Evolutionary conservation across 257 asterid genomes (phyloP).

Genomic region (Solanum chaucha): DNA sequence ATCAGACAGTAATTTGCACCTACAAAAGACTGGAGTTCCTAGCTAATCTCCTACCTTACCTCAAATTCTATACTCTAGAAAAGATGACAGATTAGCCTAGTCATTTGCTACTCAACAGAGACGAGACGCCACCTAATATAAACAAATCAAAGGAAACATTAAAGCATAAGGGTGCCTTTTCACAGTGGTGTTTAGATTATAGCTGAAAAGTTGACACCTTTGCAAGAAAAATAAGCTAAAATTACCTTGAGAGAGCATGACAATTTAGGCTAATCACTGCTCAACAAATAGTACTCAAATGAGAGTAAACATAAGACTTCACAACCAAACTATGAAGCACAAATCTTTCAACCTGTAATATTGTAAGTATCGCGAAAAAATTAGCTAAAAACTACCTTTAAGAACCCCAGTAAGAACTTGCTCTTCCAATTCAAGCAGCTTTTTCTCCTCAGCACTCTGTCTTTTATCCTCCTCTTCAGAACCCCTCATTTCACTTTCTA

Average conservation of each 20-base stretch:
- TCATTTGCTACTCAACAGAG: not conserved
- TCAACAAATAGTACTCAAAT: not conserved
- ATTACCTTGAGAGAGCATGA: not conserved
- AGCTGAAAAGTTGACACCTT: not conserved
- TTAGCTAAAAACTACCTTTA: constrained; percentile 29
- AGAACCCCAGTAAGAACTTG: constrained; percentile 41
- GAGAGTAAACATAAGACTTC: no score
- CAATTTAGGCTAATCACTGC: not conserved
- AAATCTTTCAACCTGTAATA: not conserved
- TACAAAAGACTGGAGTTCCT: not conserved
- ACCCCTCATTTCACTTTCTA: constrained; percentile 9
- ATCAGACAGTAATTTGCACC: not conserved
- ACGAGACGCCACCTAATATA: not conserved
- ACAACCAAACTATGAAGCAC: not conserved
- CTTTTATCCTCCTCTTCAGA: constrained; percentile 6
- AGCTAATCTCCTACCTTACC: not conserved
- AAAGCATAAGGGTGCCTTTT: not conserved
- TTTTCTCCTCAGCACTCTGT: constrained; percentile 26
- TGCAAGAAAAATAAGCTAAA: not conserved
- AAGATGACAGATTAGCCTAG: not conserved
- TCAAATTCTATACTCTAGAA: not conserved
- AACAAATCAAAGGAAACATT: not conserved
- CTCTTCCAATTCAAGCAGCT: constrained; percentile 50
- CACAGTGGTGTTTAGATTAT: not conserved
- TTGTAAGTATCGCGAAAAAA: not conserved